phyloP scores from a whole-genome alignment of 2,329 filamentous ascomycete species.

The Mycosphaerelloides madeirae region DNA sequence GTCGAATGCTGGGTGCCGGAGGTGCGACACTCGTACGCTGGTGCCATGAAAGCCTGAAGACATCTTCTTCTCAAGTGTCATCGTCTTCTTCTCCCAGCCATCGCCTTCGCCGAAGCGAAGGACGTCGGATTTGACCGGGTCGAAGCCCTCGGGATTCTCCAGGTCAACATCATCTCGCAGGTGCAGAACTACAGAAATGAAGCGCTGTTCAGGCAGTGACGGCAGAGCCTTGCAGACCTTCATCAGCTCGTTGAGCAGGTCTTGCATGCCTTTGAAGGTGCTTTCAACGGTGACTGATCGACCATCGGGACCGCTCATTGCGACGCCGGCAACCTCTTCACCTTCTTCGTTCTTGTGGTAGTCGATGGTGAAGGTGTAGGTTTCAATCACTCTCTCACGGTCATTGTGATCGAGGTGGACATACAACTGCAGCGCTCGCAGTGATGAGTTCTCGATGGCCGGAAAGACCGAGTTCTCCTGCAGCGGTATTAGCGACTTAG shows the following conservation, averaged over 20 bases:
- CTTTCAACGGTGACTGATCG: conserved; percentile 35
- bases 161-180: conserved; percentile 40
- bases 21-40: not conserved
- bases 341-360: conserved; percentile 28
- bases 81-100: conserved; percentile 37
- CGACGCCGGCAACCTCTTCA: conserved; percentile 20
- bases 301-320: conserved; percentile 29
- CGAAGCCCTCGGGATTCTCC: conserved; percentile 39
- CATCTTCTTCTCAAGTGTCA: conserved; percentile 2
- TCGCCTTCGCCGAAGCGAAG: conserved; percentile 36
- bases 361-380: conserved; percentile 47
- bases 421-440: conserved; percentile 45
- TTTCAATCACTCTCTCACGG: conserved; percentile 40
- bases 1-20: too few relatives aligned
- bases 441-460: conserved; percentile 39
- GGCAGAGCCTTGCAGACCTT: conserved; percentile 37
- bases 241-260: conserved; percentile 40
- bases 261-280: conserved; percentile 40
- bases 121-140: conserved; percentile 23
- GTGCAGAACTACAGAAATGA: conserved; percentile 42
- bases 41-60: too few relatives aligned
- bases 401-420: conserved; percentile 39
- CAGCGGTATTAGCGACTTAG: not conserved
- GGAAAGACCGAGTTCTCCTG: conserved; percentile 49
- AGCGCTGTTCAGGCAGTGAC: conserved; percentile 40